These are phyloP conservation scores for Wallacemonas collosoma DNA, from an alignment of 208 protist species.

Conservation along the genomic window DNA sequence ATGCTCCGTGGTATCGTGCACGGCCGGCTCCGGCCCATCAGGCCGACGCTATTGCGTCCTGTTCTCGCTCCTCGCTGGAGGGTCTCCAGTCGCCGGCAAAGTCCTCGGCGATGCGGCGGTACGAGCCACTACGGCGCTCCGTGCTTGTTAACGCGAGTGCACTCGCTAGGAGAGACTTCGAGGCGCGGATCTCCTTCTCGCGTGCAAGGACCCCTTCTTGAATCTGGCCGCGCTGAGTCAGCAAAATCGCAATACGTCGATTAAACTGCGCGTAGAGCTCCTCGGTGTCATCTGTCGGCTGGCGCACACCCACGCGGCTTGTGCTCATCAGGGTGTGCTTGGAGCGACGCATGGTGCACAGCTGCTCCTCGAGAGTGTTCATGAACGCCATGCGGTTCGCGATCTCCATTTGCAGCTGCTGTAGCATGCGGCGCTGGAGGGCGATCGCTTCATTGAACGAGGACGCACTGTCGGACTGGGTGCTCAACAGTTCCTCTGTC, in stretches of 20 bases:
- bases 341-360: neutral
- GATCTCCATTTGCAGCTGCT: constrained; percentile 5
- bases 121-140: neutral
- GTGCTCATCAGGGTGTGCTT: neutral
- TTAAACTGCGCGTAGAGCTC: constrained; percentile 10
- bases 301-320: neutral
- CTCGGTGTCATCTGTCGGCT: constrained; percentile 11
- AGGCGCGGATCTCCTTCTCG: neutral
- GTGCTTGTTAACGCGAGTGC: neutral
- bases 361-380: constrained; percentile 8
- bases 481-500: constrained; percentile 9
- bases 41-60: neutral
- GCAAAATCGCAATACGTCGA: constrained; percentile 5
- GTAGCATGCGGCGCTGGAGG: constrained; percentile 20
- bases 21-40: neutral
- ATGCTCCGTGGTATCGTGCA: neutral
- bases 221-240: neutral
- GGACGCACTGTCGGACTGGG: neutral
- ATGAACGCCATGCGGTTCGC: constrained; percentile 3
- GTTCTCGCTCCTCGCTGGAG: neutral
- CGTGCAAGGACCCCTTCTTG: neutral
- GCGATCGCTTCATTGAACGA: constrained; percentile 10
- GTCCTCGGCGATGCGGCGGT: neutral
- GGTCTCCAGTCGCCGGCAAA: neutral
- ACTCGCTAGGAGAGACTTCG: neutral